Conservation (phyloP, 2,329 filamentous ascomycete species). For the Neofusicoccum kwambonambiense region DNA sequence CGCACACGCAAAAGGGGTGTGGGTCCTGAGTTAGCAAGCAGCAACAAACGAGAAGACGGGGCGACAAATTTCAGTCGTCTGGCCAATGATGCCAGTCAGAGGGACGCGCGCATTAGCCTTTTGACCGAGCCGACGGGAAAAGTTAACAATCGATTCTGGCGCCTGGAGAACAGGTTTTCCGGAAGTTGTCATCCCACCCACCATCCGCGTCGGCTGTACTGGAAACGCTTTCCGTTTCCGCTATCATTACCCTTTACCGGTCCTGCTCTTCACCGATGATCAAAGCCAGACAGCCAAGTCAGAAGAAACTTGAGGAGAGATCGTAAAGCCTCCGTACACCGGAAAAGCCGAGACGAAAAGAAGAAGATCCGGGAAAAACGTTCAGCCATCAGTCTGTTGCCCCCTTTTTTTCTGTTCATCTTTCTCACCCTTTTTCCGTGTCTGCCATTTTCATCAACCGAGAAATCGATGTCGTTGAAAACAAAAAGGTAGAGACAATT, state of each 20-base stretch:
- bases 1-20: background rate
- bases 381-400: slow-evolving; percentile 7
- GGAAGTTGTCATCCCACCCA: background rate
- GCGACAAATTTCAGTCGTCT: background rate
- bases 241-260: background rate
- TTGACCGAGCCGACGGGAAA: background rate
- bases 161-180: slow-evolving; percentile 16
- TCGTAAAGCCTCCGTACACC: background rate
- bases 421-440: background rate
- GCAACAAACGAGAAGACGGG: background rate
- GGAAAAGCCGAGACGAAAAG: slow-evolving; percentile 5
- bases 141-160: slow-evolving; percentile 15
- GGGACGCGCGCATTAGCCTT: background rate
- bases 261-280: background rate
- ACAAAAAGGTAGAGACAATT: background rate
- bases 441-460: slow-evolving; percentile 10
- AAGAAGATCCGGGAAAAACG: background rate
- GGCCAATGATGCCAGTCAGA: background rate
- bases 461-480: slow-evolving; percentile 1
- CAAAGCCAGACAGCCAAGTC: slow-evolving; percentile 2
- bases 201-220: background rate
- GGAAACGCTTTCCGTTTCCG: background rate
- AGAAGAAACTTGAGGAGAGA: background rate
- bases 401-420: background rate
- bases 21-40: background rate